phyloP scores from a whole-genome alignment of 352 stramenopile genomes.

The Globisporangium mamillatum region DNA sequence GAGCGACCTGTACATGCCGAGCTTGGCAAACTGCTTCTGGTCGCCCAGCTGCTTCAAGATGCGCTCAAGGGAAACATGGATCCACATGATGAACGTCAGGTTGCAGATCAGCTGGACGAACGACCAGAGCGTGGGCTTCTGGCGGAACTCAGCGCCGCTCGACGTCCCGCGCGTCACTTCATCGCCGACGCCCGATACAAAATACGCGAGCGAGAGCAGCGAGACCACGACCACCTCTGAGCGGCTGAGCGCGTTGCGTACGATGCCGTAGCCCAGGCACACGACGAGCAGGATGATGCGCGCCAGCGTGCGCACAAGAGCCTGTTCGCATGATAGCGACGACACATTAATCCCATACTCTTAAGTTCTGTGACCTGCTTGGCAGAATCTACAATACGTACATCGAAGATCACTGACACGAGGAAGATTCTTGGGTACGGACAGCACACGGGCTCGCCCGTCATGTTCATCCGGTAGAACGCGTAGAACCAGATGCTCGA shows the following conservation, averaged over 20 bases:
- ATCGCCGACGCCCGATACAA: conserved; percentile 68
- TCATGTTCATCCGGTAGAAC: conserved; percentile 87
- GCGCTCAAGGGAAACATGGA: conserved; percentile 82
- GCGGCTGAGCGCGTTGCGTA: conserved; percentile 51
- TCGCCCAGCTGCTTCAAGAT: conserved; percentile 80
- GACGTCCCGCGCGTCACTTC: conserved; percentile 78
- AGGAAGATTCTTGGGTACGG: conserved; percentile 86
- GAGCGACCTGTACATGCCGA: conserved; percentile 86
- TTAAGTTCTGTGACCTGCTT: neutral
- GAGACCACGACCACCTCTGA: conserved; percentile 53
- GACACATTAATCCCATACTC: neutral
- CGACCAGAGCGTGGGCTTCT: conserved; percentile 80
- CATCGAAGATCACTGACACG: conserved; percentile 77
- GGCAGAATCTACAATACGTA: conserved; percentile 25
- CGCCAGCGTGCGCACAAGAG: conserved; percentile 78
- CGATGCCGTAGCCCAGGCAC: conserved; percentile 90
- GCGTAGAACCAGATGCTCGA: conserved; percentile 76
- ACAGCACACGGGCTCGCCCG: conserved; percentile 86
- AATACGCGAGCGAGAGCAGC: conserved; percentile 75
- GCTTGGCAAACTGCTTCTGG: conserved; percentile 89
- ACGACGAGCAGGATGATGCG: conserved; percentile 84
- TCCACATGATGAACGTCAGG: conserved; percentile 89
- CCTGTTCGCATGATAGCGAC: conserved; percentile 24
- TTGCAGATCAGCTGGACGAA: conserved; percentile 87
- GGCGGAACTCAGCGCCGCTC: conserved; percentile 72